Conservation (phyloP, 768 basidiomycete species). For the Suillus sp. region DNA sequence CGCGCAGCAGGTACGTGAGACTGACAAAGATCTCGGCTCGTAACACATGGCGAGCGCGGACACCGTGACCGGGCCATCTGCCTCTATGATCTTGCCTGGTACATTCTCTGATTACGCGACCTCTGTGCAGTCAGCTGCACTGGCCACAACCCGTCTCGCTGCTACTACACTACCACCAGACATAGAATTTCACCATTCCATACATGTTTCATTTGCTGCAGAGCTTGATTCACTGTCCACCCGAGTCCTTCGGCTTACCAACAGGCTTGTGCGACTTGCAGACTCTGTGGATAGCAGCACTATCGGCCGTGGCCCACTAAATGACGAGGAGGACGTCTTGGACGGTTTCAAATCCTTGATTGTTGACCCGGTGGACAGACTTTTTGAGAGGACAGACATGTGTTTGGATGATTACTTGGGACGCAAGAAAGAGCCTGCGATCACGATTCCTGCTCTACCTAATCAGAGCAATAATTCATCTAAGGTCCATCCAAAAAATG, state of each 20-base stretch:
- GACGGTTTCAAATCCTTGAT: slow-evolving; percentile 80
- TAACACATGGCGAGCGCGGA: slow-evolving; percentile 4
- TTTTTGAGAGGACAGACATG: slow-evolving; percentile 86
- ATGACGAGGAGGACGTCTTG: slow-evolving; percentile 76
- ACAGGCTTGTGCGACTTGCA: slow-evolving; percentile 59
- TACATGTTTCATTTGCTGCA: slow-evolving; percentile 69
- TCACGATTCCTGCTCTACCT: slow-evolving; percentile 51
- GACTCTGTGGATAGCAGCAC: slow-evolving; percentile 42
- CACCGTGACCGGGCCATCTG: not conserved
- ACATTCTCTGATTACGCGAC: slow-evolving; percentile 58
- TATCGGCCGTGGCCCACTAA: slow-evolving; percentile 43
- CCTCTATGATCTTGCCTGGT: slow-evolving; percentile 21
- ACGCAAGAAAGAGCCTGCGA: slow-evolving; percentile 64
- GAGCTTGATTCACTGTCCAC: slow-evolving; percentile 71
- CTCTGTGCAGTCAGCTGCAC: slow-evolving; percentile 58
- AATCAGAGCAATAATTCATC: slow-evolving; percentile 22
- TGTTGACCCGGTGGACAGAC: slow-evolving; percentile 81
- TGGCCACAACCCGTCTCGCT: slow-evolving; percentile 64
- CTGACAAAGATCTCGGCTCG: not conserved
- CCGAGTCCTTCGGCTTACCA: slow-evolving; percentile 66
- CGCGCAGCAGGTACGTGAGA: not conserved
- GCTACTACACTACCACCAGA: slow-evolving; percentile 66
- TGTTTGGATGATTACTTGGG: slow-evolving; percentile 81
- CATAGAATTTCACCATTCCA: slow-evolving; percentile 86
- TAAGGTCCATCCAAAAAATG: slow-evolving; percentile 34